These are phyloP conservation scores for Trypanosoma rangeli DNA, from an alignment of 208 protist genomes.

Conservation along the genomic window DNA sequence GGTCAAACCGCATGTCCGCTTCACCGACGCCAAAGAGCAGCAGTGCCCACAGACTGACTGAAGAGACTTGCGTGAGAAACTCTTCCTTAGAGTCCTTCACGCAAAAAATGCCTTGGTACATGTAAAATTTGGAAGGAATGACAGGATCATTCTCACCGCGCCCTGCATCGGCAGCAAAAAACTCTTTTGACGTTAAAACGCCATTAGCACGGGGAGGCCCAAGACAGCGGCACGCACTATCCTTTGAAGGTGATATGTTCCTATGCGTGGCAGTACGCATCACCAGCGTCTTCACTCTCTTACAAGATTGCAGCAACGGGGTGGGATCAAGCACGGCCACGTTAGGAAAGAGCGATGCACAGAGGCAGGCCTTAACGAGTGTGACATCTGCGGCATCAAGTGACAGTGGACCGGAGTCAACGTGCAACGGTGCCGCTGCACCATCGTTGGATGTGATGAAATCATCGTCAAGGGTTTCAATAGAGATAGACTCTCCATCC, in stretches of 20 bases:
- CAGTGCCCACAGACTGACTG: conserved; percentile 77
- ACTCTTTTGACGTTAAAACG: conserved; percentile 33
- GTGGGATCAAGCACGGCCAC: conserved; percentile 74
- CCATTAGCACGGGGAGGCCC: conserved; percentile 37
- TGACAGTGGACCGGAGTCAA: conserved; percentile 71
- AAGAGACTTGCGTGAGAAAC: conserved; percentile 77
- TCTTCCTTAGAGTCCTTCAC: conserved; percentile 48
- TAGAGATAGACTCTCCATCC: conserved; percentile 14
- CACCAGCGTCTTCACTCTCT: conserved; percentile 35
- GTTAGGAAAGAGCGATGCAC: conserved; percentile 77
- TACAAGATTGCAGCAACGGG: conserved; percentile 17
- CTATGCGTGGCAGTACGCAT: conserved; percentile 56
- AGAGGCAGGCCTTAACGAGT: conserved; percentile 87
- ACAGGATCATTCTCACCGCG: not conserved
- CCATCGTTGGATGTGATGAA: not conserved
- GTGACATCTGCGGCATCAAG: conserved; percentile 56
- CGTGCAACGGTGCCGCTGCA: conserved; percentile 34
- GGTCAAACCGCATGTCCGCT: conserved; percentile 51
- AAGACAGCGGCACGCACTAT: conserved; percentile 73
- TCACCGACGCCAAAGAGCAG: conserved; percentile 80
- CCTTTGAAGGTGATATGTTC: conserved; percentile 65
- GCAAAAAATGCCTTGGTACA: conserved; percentile 75
- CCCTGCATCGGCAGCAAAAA: conserved; percentile 9
- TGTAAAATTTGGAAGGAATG: conserved; percentile 68
- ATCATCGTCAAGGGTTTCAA: conserved; percentile 12